Evolutionary conservation across 306 rosid species (phyloP).

Genomic region (Cotoneaster glaucophyllus): DNA sequence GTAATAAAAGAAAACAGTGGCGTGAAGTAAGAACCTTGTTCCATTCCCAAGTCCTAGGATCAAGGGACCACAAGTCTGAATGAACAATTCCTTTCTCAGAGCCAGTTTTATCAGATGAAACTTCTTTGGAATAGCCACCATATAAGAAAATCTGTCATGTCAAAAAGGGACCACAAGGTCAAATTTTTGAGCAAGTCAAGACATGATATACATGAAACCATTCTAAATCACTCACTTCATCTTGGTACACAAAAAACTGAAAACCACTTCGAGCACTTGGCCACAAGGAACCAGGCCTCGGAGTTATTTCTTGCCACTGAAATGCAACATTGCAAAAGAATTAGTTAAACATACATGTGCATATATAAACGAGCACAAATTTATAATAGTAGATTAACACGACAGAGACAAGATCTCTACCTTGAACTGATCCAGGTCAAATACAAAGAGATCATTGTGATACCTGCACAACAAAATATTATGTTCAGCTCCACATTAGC

Average conservation of each 20-base stretch:
- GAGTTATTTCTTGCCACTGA: conserved; percentile 97
- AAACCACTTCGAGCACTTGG: conserved; percentile 95
- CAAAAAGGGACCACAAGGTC: conserved; percentile 6
- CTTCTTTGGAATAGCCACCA: conserved; percentile 97
- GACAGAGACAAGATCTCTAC: conserved; percentile 31
- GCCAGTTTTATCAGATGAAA: conserved; percentile 64
- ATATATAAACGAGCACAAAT: background rate
- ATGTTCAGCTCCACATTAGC: background rate
- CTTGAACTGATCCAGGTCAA: conserved; percentile 95
- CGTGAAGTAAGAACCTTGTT: conserved; percentile 52
- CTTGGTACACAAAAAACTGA: conserved; percentile 87
- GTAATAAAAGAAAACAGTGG: background rate
- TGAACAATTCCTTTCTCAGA: conserved; percentile 89
- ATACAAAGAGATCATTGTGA: conserved; percentile 77
- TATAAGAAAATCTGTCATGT: conserved; percentile 75
- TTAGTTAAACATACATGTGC: background rate
- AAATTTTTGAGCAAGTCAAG: background rate
- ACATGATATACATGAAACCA: background rate
- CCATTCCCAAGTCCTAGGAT: conserved; percentile 99
- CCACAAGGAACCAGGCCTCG: conserved; percentile 94
- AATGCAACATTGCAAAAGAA: conserved; percentile 24
- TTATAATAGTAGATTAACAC: conserved; percentile 2
- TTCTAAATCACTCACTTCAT: conserved; percentile 58
- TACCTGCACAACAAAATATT: conserved; percentile 54
- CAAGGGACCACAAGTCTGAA: conserved; percentile 94